Percentiles rank a stretch among this genome's conserved stretches.
phyloP scores from a whole-genome alignment of 345 rosid genomes.

The Syzygium aqueum region DNA sequence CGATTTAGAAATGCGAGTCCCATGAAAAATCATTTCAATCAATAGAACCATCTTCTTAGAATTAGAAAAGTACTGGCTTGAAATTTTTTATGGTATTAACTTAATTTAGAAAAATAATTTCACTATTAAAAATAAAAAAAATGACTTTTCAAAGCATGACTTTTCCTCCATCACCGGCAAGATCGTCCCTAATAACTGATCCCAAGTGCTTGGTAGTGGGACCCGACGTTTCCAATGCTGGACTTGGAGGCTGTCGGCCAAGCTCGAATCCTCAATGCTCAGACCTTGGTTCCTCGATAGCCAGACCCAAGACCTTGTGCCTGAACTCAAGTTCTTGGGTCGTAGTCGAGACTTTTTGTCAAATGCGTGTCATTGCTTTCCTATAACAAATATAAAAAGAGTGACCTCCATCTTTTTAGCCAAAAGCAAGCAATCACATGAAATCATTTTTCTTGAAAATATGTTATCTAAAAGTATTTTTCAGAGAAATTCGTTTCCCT shows the following conservation, averaged over 20 bases:
- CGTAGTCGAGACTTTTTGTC: not conserved
- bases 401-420: not conserved
- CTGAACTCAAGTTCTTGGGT: not conserved
- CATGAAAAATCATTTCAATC: not conserved
- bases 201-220: not conserved
- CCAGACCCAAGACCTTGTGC: not conserved
- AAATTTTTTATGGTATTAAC: too few species aligned
- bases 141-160: not conserved
- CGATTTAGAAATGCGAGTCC: not conserved
- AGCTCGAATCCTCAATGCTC: not conserved
- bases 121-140: not conserved
- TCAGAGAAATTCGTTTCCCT: rapidly evolving
- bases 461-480: not conserved
- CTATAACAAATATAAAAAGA: not conserved
- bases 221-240: not conserved
- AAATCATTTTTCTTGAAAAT: not conserved
- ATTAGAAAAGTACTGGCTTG: rapidly evolving
- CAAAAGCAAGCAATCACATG: not conserved
- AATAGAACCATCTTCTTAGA: not conserved
- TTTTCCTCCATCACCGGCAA: not conserved
- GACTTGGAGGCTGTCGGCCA: not conserved
- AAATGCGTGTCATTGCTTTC: not conserved
- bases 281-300: not conserved
- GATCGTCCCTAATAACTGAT: not conserved
- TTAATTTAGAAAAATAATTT: too few species aligned